Evolutionary conservation across 2,329 filamentous ascomycete genomes (phyloP), one percentile per base, ranked within the genome.

Genomic region (Peltaster fructicola): DNA sequence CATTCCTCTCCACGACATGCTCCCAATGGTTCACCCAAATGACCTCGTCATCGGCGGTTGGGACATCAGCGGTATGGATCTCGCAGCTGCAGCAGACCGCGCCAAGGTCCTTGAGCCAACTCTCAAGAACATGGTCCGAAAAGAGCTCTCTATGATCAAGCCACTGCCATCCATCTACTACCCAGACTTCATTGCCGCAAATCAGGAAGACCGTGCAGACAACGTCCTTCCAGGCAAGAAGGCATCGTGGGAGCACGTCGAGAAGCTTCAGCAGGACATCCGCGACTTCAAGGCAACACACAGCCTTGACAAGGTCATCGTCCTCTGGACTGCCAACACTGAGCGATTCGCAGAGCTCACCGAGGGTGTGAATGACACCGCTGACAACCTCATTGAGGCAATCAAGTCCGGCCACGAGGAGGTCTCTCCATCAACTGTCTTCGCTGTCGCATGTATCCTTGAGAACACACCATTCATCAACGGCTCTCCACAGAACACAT

Each of bases 321-420:
- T 98, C 33, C 77, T 88, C 56, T 98, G 88, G 88, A 95, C 88
- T 30, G 88, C 88, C 56, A 98, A 98, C 64, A 98, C 88, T 8
- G 88, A 98, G 61, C 81, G 88, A 36, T 98, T 82, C 46, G 80
- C 88, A 38, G 81, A 93, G 37, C 64, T 95, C 39, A 53, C 92
- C 26, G 58, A 71, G 11, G 85, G 85, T 35, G 72, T 98, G 56
- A 95, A 98, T 51, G 88, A 98, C 58, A 95, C 85, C 10, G 82
- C 85, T 24, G 82, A 91, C 40, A 93, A 93, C 56, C 65, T 98
- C 33, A 60, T 95, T 51, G 74, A 76, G 50, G 64, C 88, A 24
- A 92, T 98, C 49, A 73, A 85, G 56, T 51, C 63, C 34, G 82
- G 85, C 21, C 82, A 98, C 50, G 68, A 73, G 34, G 88, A 98